Evolutionary conservation across 2,329 filamentous ascomycete species (phyloP).

Genomic region (Xylariaceae sp.): DNA sequence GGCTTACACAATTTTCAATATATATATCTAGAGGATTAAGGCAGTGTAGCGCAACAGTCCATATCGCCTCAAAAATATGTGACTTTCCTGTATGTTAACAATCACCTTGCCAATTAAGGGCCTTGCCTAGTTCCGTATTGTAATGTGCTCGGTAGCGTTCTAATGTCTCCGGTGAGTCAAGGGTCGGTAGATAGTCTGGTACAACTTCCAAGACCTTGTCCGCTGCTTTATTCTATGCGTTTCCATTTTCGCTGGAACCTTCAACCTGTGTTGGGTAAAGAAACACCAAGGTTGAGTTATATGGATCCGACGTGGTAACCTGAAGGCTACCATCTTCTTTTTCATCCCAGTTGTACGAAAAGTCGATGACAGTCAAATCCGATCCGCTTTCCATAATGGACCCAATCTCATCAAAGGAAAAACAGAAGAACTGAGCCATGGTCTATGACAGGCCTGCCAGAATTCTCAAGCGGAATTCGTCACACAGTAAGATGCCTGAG

Average conservation of each 20-base stretch:
- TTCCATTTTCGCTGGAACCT: neutral
- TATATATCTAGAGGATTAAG: constrained; percentile 1
- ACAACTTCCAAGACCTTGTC: neutral
- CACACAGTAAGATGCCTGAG: neutral
- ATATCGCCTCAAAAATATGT: constrained; percentile 14
- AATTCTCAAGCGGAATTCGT: constrained; percentile 5
- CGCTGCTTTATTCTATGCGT: neutral
- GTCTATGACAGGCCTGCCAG: constrained; percentile 3
- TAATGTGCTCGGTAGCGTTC: constrained; percentile 12
- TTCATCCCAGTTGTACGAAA: neutral
- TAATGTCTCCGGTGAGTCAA: constrained; percentile 3
- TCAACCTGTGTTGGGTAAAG: neutral
- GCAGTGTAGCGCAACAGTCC: constrained; percentile 6
- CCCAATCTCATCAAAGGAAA: constrained; percentile 5
- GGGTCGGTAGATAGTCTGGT: constrained; percentile 1
- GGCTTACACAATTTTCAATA: constrained; percentile 5
- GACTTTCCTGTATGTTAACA: constrained; percentile 2
- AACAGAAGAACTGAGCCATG: constrained; percentile 5
- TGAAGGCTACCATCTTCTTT: constrained; percentile 4
- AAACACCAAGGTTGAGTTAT: constrained; percentile 5
- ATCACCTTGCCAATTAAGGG: constrained; percentile 8
- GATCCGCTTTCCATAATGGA: constrained; percentile 1
- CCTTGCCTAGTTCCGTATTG: constrained; percentile 7
- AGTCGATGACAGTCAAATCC: constrained; percentile 3
- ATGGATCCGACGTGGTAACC: constrained; percentile 1